Evolutionary conservation across 1,284 basidiomycete species (phyloP), one percentile per base, ranked within the genome.

Genomic region (Apiotrichum gracile): DNA sequence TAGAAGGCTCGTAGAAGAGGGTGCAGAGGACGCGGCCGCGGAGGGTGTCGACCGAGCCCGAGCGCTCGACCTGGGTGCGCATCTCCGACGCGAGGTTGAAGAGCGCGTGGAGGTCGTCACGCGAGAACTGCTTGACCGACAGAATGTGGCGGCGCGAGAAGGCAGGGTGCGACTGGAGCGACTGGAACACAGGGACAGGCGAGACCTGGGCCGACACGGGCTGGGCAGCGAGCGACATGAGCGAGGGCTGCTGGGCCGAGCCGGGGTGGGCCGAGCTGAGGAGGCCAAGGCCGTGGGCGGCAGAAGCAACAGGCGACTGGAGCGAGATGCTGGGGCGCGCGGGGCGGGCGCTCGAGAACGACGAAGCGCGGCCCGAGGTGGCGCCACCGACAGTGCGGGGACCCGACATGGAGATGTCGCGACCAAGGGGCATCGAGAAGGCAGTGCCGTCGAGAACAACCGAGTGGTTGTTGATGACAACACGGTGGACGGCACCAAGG

Each of bases 1-100:
- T 99, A 10, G 92, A 97, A 3, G 96, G 91, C 73, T 99, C 96
- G 76, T 94, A 99, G 81, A 99, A 99, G 37, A 97, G 75, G n/a
- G 87, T 94, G 69, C 88, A 92, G 5, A 99, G 82, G 0, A 99
- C 86, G 59, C 86, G 88, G 44, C 94, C 94, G 60, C 86, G 87
- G 38, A 98, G 80, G 49, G 97, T 83, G 68, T 98, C 92, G 53
- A 97, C 80, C 4, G 83, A 83, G 5, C 93, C 91, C 63, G 85
- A 87, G 37, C 92, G 84, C 76, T 99, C 96, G 26, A 97, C 92
- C 69, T 92, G 88, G 33, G 90, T 81, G 49, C 91, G 86, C 91
- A 99, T 94, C 77, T 98, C 96, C 65, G 91, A 87, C 2, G 96
- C 94, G 44, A 97, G 79, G 54, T 89, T 86, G 79, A 98, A 99